Conservation (phyloP, 805 yeast genomes). For the Cyberlindnera americana region DNA sequence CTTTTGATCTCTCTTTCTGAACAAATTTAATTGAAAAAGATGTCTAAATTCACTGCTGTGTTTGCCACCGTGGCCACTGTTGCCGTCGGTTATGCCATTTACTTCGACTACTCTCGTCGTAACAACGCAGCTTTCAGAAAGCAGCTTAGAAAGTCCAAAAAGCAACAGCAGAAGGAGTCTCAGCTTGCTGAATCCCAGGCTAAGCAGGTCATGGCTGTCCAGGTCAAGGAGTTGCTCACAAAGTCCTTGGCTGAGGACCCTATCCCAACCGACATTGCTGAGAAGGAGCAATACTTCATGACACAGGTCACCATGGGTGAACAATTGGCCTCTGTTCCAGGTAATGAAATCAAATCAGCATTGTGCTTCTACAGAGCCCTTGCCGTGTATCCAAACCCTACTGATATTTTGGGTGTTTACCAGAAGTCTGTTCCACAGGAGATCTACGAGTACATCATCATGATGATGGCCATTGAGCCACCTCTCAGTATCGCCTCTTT, state of each 20-base stretch:
- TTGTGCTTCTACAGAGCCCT: conserved; percentile 90
- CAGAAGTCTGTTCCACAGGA: conserved; percentile 84
- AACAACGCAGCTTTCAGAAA: conserved; percentile 77
- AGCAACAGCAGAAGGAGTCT: conserved; percentile 55
- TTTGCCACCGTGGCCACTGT: conserved; percentile 39
- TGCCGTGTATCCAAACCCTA: conserved; percentile 91
- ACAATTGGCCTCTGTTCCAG: conserved; percentile 62
- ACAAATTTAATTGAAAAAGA: too few species aligned
- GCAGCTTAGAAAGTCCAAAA: conserved; percentile 58
- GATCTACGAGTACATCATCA: conserved; percentile 76
- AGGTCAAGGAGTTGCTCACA: conserved; percentile 57
- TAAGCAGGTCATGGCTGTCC: conserved; percentile 56
- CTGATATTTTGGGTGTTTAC: conserved; percentile 83
- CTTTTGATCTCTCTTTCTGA: too few species aligned
- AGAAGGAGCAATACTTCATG: conserved; percentile 78
- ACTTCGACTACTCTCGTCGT: conserved; percentile 93
- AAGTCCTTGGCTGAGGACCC: conserved; percentile 69
- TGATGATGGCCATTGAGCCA: conserved; percentile 88
- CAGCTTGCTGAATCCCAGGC: conserved; percentile 52
- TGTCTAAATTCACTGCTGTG: conserved; percentile 30
- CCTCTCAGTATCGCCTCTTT: conserved; percentile 75
- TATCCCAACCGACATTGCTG: conserved; percentile 63
- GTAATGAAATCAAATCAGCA: conserved; percentile 78
- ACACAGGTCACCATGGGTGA: conserved; percentile 84
- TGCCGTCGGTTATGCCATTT: conserved; percentile 72